Evolutionary conservation across 140 eudicot genomes (phyloP), one percentile per base, ranked within the genome.

Genomic region (Erigeron philadelphicus): DNA sequence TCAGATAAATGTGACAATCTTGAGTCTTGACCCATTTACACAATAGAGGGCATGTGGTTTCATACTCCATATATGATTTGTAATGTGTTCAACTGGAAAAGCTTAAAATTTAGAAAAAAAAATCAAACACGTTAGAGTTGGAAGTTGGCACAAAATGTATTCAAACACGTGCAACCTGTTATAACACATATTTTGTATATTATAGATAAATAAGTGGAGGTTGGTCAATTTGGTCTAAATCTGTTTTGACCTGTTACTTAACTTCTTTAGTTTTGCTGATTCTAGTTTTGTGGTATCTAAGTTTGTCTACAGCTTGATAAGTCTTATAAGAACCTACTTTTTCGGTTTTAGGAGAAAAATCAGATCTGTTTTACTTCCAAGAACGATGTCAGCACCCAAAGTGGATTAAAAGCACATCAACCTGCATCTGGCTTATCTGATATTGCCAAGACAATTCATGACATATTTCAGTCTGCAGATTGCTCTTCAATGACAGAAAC

Each of bases 401-500:
- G 67, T 57, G 67, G 66, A 75, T 12, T 65, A 44, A 49, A 25
- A 67, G 64, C 78, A 12, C 41, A 53, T 57, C 60, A 77, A 69
- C 72, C 78, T 48, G 66, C 21, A 47, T 75, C 80, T n/a, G 17
- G 54, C 67, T 75, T 84, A 64, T 75, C 84, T 56, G 87, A 79
- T 12, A 77, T 82, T 75, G 88, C 81, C 46, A 18, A 58, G 47
- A 58, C 80, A 25, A 83, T 88, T 76, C 69, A 82, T 61, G 68
- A 74, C 49, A 82, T 88, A 64, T 88, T 85, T 57, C 59, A 63
- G 71, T 85, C 88, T 23, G 79, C 83, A 40, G 55, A 70, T 35
- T 76, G 75, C 17, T 38, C 73, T 68, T 80, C 85, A 57, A 85
- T 88, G 40, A 88, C 91, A 9, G 79, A 81, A 71, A 80, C 76